Evolutionary conservation across 2,329 filamentous ascomycete species (phyloP), one percentile per base, ranked within the genome.

Genomic region (Exophiala spinifera): DNA sequence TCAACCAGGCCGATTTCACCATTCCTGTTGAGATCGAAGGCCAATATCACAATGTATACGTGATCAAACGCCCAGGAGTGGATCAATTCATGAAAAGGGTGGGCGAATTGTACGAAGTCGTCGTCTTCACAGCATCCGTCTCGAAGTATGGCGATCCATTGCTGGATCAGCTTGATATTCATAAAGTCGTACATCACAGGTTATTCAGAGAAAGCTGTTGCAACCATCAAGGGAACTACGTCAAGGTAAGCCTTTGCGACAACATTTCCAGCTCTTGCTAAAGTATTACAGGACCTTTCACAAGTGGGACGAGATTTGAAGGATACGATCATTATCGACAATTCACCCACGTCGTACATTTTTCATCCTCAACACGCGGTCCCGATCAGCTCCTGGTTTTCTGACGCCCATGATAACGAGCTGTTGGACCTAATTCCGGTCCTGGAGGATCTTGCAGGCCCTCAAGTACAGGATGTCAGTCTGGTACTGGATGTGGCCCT

Each of bases 381-480:
- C 46, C 94, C 94, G 21, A 99, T 99, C 76, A 96, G 91, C 82
- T 97, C 92, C 79, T 99, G 94, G 94, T 99, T 99, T 77, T 96
- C 91, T 63, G 94, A 99, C 75, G 94, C 94, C 59, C 94, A 99
- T 74, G 94, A 99, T 77, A 99, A 99, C 74, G 94, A 99, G 79
- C 81, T 99, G 59, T 80, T 99, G 67, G 94, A 99, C 71, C 79
- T 99, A 66, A 97, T 99, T 71, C 94, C 94, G 49, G 94, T 99
- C 66, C 89, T 99, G 63, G 94, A 99, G 79, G 94, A 99, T 74
- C 80, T 99, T 69, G 92, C 94, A 59, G 87, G 88, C 63, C 74
- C 85, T 56, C 88, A 92, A 70, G 94, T 99, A 59, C 84, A 87
- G 74, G 94, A 99, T 74, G 94, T 99, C 72, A 97, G 92, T 79